Evolutionary conservation across 2,329 filamentous ascomycete genomes (phyloP).

Genomic region (Lachnellula subtilissima): DNA sequence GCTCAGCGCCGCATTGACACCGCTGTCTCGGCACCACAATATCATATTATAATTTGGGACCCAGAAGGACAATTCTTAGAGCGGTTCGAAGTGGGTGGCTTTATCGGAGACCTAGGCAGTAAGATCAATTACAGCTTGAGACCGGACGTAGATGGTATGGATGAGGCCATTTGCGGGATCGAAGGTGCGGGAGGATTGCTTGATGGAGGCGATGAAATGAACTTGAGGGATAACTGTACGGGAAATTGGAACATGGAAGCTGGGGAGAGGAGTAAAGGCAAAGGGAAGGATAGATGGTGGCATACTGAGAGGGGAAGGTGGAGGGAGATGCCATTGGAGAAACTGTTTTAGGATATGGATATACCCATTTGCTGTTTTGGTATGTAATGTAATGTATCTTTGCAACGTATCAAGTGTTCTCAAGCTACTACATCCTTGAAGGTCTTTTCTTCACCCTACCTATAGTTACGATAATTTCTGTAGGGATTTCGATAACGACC

Average conservation of each 20-base stretch:
- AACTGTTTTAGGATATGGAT: constrained; percentile 20
- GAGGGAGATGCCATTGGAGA: constrained; percentile 22
- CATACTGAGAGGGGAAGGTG: constrained; percentile 28
- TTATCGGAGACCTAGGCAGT: constrained; percentile 56
- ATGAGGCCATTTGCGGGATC: constrained; percentile 53
- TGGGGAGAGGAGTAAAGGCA: constrained; percentile 14
- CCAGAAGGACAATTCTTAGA: constrained; percentile 45
- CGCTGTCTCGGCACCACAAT: constrained; percentile 49
- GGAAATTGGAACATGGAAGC: constrained; percentile 22
- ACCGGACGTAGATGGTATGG: constrained; percentile 46
- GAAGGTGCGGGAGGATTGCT: constrained; percentile 49
- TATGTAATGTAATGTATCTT: background rate
- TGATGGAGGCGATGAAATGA: constrained; percentile 42
- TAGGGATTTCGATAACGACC: background rate
- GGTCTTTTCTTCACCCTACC: background rate
- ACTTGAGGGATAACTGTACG: constrained; percentile 22
- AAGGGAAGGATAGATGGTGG: constrained; percentile 27
- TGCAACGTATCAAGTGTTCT: background rate
- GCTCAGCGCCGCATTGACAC: constrained; percentile 62
- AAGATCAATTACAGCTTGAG: constrained; percentile 55
- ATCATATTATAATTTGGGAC: constrained; percentile 51
- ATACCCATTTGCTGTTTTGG: constrained; percentile 2
- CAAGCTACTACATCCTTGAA: too few species aligned
- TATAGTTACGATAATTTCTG: background rate
- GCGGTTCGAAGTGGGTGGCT: constrained; percentile 53